Percentiles rank a stretch among this genome's conserved stretches.
These are phyloP conservation scores for Trichoderma pleuroti DNA, from an alignment of 2,329 filamentous ascomycete genomes.

Conservation along the genomic window DNA sequence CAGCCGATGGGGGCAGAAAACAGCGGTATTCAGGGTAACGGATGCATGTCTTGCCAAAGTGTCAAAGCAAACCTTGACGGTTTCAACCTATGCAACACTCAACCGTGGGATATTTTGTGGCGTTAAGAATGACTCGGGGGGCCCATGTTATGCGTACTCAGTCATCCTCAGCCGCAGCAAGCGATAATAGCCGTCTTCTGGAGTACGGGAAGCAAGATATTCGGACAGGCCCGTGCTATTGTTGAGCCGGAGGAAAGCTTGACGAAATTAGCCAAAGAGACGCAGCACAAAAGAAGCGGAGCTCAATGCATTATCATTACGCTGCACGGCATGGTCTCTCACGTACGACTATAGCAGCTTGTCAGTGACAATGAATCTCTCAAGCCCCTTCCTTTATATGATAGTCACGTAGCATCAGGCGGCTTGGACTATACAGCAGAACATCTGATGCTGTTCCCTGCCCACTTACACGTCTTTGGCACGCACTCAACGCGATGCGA, in stretches of 20 bases:
- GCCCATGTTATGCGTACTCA: background rate
- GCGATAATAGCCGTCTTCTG: background rate
- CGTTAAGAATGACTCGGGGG: background rate
- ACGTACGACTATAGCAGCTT: background rate
- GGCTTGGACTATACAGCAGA: background rate
- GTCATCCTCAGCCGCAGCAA: background rate
- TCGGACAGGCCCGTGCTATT: background rate
- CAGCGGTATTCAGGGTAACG: background rate
- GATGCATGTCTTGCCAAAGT: background rate
- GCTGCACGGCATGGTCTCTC: background rate
- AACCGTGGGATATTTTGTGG: background rate
- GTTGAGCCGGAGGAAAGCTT: background rate
- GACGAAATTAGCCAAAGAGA: background rate
- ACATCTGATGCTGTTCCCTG: background rate
- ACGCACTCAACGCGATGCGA: background rate
- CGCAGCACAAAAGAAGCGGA: background rate
- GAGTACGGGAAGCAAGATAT: background rate
- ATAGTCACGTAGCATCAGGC: background rate
- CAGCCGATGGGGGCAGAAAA: background rate
- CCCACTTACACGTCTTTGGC: background rate
- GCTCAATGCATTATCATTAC: background rate
- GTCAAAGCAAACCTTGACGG: background rate
- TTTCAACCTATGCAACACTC: background rate
- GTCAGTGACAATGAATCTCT: background rate
- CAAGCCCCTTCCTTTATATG: background rate